Base-by-base conservation (phyloP, 371 early-diverging fungal genomes). In the Dichotomocladium elegans region DNA sequence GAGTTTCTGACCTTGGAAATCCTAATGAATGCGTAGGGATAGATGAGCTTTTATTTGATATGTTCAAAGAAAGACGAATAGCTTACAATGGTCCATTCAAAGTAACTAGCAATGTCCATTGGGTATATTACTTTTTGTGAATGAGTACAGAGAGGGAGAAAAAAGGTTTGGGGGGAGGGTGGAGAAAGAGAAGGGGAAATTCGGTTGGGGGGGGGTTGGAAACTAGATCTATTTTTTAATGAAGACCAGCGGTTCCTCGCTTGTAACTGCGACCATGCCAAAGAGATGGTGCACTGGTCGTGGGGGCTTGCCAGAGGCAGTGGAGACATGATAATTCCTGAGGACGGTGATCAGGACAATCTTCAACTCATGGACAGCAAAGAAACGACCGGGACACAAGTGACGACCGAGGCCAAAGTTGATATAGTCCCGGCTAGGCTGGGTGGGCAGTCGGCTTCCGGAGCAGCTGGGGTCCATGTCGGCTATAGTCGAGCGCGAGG, bases 321-420 rank as follows among this genome's bases (percentile, higher is more conserved):
- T 51, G 5, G 47, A 35, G n/a, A 73, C 30, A 28, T 69, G 50
- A 30, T 53, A 73, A 3, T 58, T 12, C 9, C 58, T 53, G 6
- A 73, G 19, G 10, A 70, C 27, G 6, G 60, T 51, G 10, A 70
- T 30, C 3, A 70, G 15, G 1, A 66, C 37, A 34, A 74, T 51
- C 49, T 74, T 69, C 37, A 80, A 66, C 51, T 80, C 79, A 21
- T 70, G 71, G 4, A 70, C 57, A 28, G 81, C 81, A 53, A 80
- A 70, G 64, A 72, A 79, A 21, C 79, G 70, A 30, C 79, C 79
- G 21, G 68, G 69, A 33, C 72, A 69, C 9, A 72, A 46, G 37
- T 69, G 69, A 17, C 60, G 62, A 2, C 72, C 72, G 21, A 66
- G 27, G 34, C 72, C 72, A 43, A 72, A 72, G 1, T 61, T 53